Evolutionary conservation across 2,329 filamentous ascomycete species (phyloP).

Genomic region (Epichloe coenophiala): DNA sequence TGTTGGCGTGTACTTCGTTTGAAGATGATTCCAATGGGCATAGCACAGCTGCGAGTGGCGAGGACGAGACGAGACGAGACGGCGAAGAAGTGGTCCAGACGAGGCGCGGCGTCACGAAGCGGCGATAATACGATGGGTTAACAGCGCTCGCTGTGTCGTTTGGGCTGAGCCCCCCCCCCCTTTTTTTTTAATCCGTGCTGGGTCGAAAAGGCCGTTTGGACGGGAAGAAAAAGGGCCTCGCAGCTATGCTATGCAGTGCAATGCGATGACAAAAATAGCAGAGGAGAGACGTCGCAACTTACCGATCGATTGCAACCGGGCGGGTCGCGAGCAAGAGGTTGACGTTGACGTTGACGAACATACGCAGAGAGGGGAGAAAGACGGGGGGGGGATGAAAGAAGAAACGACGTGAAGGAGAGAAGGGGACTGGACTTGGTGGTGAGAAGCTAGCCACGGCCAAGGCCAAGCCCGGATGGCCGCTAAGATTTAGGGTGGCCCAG

Average conservation of each 20-base stretch:
- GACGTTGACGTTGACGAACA: not conserved
- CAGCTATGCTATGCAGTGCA: not conserved
- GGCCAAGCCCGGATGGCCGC: no score
- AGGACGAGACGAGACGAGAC: not conserved
- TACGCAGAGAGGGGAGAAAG: not conserved
- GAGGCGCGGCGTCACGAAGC: not conserved
- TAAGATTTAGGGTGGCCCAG: no score
- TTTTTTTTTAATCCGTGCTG: not conserved
- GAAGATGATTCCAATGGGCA: not conserved
- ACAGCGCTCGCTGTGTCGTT: not conserved
- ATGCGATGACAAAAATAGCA: not conserved
- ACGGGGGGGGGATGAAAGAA: not conserved
- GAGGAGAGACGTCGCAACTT: not conserved
- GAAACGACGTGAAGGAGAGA: not conserved
- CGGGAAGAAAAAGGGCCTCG: not conserved
- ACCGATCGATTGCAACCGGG: slow-evolving; percentile 1
- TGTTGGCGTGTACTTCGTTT: not conserved
- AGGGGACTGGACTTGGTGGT: not conserved
- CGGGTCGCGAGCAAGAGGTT: not conserved
- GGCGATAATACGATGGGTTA: not conserved
- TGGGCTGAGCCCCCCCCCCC: not conserved
- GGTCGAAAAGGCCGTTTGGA: not conserved
- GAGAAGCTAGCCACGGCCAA: not conserved
- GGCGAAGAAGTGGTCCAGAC: not conserved
- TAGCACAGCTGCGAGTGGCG: not conserved